Base-by-base conservation (phyloP, 805 yeast genomes). In the Hanseniaspora pseudoguilliermondii region DNA sequence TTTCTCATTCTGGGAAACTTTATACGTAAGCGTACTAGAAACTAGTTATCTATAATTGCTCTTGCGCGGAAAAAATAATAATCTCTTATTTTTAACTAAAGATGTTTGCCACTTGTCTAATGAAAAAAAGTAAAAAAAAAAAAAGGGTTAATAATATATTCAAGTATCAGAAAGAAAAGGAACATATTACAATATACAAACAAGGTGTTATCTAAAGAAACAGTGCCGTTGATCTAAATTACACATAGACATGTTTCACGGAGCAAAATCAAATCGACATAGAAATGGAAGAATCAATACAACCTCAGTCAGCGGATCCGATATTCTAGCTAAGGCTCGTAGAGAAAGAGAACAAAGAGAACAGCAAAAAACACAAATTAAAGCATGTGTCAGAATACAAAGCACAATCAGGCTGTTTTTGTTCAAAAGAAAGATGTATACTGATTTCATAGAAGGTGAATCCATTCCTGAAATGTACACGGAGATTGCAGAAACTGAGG, bases 261-360 rank as follows among this genome's bases (percentile, higher is more conserved):
- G 43, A 20, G 25, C 43, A 48, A 48, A 41, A 48, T 25, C 44
- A 23, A 40, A 5, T 40, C 43, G 32, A 16, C 11, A 20, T 16
- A 40, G 44, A 32, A 50, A 50, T 20, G 36, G 54, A 21, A 41
- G 40, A 29, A 32, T 8, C 15, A 25, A 25, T 20, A 39, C 54
- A 13, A 50, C 54, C 3, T 36, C 54, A 20, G 23, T 13, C 16
- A 41, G 47, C 23, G 41, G 54, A 15, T 27, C 42, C 2, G 48
- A 42, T 42, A 50, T 50, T 32, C 25, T 50, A 41, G 23, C 36
- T 16, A 41, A 35, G 27, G 54, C 54, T 8, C 47, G 36, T 29
- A 20, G 32, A 41, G 54, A 50, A 42, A 41, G 54, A 34, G 54
- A 50, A 20, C 32, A 36, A 21, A 50, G 54, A 34, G 41, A 50